Evolutionary conservation across 2,329 filamentous ascomycete species (phyloP).

Genomic region (Trichoderma arundinaceum): DNA sequence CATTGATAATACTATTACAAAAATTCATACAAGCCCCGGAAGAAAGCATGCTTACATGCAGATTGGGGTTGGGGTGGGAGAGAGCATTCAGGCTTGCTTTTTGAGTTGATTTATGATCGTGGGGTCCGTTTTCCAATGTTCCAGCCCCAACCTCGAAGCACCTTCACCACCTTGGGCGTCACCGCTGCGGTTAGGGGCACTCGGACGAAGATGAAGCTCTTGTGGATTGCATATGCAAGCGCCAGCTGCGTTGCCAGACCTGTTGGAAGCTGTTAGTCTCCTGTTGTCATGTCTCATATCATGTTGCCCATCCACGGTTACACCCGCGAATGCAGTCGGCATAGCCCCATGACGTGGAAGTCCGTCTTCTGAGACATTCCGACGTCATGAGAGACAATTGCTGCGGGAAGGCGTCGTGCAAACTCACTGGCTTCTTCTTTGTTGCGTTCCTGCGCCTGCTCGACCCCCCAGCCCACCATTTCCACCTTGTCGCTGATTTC

Average conservation of each 20-base stretch:
- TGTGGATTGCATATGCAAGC: slow-evolving; percentile 95
- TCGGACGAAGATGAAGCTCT: slow-evolving; percentile 95
- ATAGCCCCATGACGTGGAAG: slow-evolving; percentile 10
- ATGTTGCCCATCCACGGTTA: not conserved
- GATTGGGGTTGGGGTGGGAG: not conserved
- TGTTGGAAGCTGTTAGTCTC: slow-evolving; percentile 44
- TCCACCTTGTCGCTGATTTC: slow-evolving; percentile 55
- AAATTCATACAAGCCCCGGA: not conserved
- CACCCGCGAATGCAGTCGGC: not conserved
- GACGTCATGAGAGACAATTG: slow-evolving; percentile 3
- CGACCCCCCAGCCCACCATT: slow-evolving; percentile 64
- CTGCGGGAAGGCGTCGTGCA: not conserved
- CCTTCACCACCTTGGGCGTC: slow-evolving; percentile 92
- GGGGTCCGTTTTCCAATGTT: slow-evolving; percentile 78
- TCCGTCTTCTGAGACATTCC: slow-evolving; percentile 11
- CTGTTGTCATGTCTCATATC: not conserved
- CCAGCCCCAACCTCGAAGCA: slow-evolving; percentile 87
- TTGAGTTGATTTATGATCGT: slow-evolving; percentile 12
- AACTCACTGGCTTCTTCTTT: slow-evolving; percentile 76
- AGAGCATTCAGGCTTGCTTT: not conserved
- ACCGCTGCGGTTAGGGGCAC: slow-evolving; percentile 90
- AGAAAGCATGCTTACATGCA: slow-evolving; percentile 20
- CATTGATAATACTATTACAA: slow-evolving; percentile 22
- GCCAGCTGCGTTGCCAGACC: slow-evolving; percentile 81
- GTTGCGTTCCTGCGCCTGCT: slow-evolving; percentile 66